A percentile compares a stretch with the other conserved stretches of the same genome.
phyloP scores from a whole-genome alignment of 108 stramenopile genomes.

The Aureococcus anophagefferens region DNA sequence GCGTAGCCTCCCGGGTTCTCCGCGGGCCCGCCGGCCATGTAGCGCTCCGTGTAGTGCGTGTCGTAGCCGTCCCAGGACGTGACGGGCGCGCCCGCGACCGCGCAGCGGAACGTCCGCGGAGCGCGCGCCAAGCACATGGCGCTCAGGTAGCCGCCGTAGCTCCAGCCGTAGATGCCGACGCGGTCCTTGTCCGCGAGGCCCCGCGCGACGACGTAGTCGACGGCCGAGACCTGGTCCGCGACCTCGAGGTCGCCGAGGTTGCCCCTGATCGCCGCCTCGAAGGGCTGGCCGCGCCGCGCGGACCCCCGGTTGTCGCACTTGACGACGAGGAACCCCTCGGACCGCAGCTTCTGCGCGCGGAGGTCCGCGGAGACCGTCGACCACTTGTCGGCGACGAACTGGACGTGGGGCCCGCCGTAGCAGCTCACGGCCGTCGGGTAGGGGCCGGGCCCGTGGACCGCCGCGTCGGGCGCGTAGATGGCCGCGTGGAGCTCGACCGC shows the following conservation, averaged over 20 bases:
- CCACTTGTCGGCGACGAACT: constrained; percentile 66
- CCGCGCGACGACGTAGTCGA: constrained; percentile 43
- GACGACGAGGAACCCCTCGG: constrained; percentile 74
- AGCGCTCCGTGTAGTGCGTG: constrained; percentile 90
- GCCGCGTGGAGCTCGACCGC: constrained; percentile 59
- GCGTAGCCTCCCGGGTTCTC: constrained; percentile 67
- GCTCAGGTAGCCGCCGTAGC: constrained; percentile 85
- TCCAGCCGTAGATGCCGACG: constrained; percentile 89
- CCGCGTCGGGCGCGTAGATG: constrained; percentile 62
- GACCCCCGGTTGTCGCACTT: constrained; percentile 90
- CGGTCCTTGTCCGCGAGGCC: constrained; percentile 65
- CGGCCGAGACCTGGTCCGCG: constrained; percentile 74
- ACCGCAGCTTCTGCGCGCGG: constrained; percentile 66
- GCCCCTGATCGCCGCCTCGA: constrained; percentile 65
- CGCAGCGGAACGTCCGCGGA: constrained; percentile 69
- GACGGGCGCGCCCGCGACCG: constrained; percentile 85
- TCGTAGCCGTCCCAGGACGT: constrained; percentile 91
- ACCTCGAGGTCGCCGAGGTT: constrained; percentile 75
- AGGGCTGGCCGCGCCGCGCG: constrained; percentile 64
- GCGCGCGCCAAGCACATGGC: constrained; percentile 75
- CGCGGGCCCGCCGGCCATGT: constrained; percentile 73
- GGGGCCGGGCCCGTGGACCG: constrained; percentile 60
- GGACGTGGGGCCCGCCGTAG: constrained; percentile 93
- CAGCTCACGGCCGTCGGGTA: constrained; percentile 74
- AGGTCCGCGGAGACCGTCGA: constrained; percentile 53